Base-by-base conservation (phyloP, 805 yeast genomes). In the Myxozyma neotropica region DNA sequence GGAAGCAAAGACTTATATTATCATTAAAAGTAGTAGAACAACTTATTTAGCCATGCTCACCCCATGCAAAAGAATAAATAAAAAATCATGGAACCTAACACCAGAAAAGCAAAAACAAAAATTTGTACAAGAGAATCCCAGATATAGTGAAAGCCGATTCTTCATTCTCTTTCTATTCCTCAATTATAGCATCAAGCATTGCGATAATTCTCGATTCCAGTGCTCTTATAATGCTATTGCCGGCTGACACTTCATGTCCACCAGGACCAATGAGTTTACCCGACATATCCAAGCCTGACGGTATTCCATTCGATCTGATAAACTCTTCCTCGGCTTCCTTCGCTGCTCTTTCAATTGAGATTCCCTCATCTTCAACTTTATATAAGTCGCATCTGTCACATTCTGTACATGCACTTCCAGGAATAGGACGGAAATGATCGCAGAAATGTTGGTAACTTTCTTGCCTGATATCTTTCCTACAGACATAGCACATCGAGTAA, bases 351-450 rank as follows among this genome's bases (percentile, higher is more conserved):
- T 56, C 56, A 36, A 62, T 52, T 3, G 66, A 33, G 24, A 56
- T 50, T 4, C 51, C 36, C 36, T 63, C 66, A 29, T 63, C 65
- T 31, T 63, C 66, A 36, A 61, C 62, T 38, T 61, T 61, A 55
- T 63, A 63, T n/a, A 63, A 40, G 38, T 63, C 65, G 55, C 66
- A 63, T 33, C 55, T 54, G 42, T 63, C 65, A 36, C 66, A 63
- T 45, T 63, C 66, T n/a, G 54, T 49, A 51, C 66, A 63, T 2
- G 54, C 58, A 24, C 53, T 38, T 27, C 66, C 66, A 5, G 66
- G 66, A 15, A 63, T 53, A 5, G 35, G 53, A 26, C 66, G 52
- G 47, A 63, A 63, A 42, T 63, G 66, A 6, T 54, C 59, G 43
- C 66, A 63, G 26, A 63, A 63, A 29, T 63, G 66, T 46, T 48